Evolutionary conservation across 306 rosid genomes (phyloP), one percentile per base, ranked within the genome.

Genomic region (Carpinus fangiana): DNA sequence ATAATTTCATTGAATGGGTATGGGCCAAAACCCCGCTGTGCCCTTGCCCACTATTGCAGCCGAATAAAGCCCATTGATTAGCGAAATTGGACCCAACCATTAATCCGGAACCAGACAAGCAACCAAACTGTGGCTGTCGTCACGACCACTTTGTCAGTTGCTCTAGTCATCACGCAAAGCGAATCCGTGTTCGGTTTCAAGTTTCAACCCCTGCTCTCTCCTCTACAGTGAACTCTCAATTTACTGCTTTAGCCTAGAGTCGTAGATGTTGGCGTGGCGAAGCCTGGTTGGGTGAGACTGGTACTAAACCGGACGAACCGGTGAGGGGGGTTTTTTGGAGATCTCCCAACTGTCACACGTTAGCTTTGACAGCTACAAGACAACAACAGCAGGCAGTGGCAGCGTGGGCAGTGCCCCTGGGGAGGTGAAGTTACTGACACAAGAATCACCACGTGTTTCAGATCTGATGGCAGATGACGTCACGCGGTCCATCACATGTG

Each of bases 321-420:
- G 62, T 9, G 23, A 8, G 28, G 26, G 76, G 48, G 47, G 41
- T 70, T 1, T 31, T 56, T 50, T 61, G 54, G 68, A 73, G 52
- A 73, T 50, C 54, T 61, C n/a, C 28, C 28, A 57, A 43, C 62
- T 56, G 81, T 52, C 72, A 56, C 79, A 75, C 79, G 76, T 78
- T 54, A 80, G n/a, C 11, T 70, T 18, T 85, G 85, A 81, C 88
- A 81, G 74, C 83, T 75, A 81, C 85, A 78, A 75, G 83, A 85
- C 88, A 81, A 85, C 73, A 65, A 74, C 47, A 18, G 73, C 78
- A 62, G 80, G 86, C 82, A 55, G 41, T 26, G 3, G 34, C 34
- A 31, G 72, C 73, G 43, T 52, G 73, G 62, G 61, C 47, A 31
- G 50, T 17, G 18, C 79, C 51, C 18, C 43, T 11, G 0, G 67